phyloP scores from a whole-genome alignment of 306 rosid genomes.

The Rosa persica region DNA sequence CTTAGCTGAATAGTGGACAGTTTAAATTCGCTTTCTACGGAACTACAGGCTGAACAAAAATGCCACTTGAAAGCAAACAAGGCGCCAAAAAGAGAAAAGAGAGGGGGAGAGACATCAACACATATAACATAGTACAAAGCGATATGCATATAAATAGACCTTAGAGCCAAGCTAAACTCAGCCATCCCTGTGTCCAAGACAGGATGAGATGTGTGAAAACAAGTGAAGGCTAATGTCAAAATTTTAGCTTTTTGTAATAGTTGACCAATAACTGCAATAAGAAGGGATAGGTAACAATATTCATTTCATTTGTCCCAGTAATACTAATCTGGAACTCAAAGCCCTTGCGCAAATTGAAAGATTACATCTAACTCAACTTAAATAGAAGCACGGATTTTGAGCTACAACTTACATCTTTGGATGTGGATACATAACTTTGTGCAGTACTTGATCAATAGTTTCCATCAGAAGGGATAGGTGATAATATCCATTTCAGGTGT shows the following conservation, averaged over 20 bases:
- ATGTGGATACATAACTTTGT: background rate
- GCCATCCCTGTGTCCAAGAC: background rate
- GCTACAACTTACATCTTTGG: background rate
- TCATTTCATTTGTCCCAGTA: constrained; percentile 42
- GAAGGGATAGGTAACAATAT: constrained; percentile 38
- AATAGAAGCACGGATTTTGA: background rate
- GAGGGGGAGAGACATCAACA: background rate
- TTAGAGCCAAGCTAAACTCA: background rate
- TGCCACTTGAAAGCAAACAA: background rate
- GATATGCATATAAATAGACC: background rate
- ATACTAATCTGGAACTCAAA: constrained; percentile 38
- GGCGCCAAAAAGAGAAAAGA: background rate
- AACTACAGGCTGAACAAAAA: background rate
- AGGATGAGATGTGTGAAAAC: background rate
- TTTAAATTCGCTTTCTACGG: background rate
- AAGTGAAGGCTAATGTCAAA: background rate
- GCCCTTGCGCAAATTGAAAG: constrained; percentile 47
- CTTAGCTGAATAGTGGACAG: background rate
- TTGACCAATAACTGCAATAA: constrained; percentile 38
- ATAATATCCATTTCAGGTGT: constrained; percentile 36
- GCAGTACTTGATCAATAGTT: background rate
- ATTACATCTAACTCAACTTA: background rate
- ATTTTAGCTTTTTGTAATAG: background rate
- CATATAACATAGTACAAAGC: background rate
- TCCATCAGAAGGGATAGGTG: constrained; percentile 56